Conservation (phyloP, 306 rosid genomes). For the Geum urbanum region DNA sequence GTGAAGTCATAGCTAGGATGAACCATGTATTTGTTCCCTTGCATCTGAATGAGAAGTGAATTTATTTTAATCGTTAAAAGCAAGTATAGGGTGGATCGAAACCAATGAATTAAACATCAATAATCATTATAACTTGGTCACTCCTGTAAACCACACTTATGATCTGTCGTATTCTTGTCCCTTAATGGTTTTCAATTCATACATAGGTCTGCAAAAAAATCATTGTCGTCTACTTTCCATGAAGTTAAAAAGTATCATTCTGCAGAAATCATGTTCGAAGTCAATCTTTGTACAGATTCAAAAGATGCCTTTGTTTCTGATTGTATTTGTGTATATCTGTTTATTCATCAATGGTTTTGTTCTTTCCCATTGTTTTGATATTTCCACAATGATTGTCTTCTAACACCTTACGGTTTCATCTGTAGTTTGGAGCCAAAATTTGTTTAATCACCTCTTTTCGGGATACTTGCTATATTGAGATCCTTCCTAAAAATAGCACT, state of each 20-base stretch:
- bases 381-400: conserved; percentile 21
- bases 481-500: conserved; percentile 70
- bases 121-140: neutral
- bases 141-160: neutral
- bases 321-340: neutral
- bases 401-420: conserved; percentile 30
- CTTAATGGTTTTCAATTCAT: neutral
- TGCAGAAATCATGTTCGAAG: conserved; percentile 1
- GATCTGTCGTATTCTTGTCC: neutral
- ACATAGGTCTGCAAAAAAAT: neutral
- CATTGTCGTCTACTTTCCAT: neutral
- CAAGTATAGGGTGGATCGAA: neutral
- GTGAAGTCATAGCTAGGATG: neutral
- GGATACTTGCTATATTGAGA: conserved; percentile 86
- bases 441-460: conserved; percentile 88
- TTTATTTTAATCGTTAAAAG: neutral
- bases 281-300: neutral
- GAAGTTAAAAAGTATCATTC: neutral
- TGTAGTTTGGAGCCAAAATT: conserved; percentile 81
- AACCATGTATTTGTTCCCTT: neutral
- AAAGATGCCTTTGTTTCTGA: neutral
- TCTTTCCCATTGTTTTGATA: conserved; percentile 4
- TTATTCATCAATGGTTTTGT: neutral
- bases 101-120: neutral
- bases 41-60: neutral